phyloP scores from a whole-genome alignment of 1,284 basidiomycete species.

The Cutaneotrichosporon cutaneum region DNA sequence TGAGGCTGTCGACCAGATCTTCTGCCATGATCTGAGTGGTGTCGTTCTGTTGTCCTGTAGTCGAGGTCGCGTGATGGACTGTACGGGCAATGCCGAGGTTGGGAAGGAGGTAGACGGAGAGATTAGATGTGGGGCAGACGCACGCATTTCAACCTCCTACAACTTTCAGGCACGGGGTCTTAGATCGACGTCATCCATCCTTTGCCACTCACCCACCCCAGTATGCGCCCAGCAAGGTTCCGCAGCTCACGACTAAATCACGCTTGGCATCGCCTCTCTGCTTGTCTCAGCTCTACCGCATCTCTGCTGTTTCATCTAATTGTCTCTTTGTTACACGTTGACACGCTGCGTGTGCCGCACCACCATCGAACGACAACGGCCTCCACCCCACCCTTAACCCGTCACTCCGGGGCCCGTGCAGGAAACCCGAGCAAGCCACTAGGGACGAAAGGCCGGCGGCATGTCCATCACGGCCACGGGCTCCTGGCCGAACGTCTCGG shows the following conservation, averaged over 20 bases:
- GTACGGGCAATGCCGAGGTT: background rate
- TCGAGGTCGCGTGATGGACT: background rate
- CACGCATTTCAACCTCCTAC: background rate
- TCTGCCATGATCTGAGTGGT: background rate
- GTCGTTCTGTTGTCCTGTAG: background rate
- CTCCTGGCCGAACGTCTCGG: slow-evolving; percentile 28
- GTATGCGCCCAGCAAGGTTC: too few relatives aligned
- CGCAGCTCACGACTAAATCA: background rate
- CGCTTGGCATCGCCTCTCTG: background rate
- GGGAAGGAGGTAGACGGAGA: background rate
- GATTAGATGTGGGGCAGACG: background rate
- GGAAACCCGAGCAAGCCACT: background rate
- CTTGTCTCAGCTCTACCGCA: too few relatives aligned
- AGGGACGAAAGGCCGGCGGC: background rate
- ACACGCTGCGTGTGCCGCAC: too few relatives aligned
- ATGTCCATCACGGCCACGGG: slow-evolving; percentile 6
- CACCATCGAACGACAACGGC: background rate
- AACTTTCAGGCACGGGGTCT: background rate
- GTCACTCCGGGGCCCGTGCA: background rate
- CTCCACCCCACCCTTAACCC: background rate
- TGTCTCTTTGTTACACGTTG: too few relatives aligned
- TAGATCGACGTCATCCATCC: background rate
- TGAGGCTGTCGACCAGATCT: slow-evolving; percentile 10
- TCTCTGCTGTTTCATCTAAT: too few relatives aligned
- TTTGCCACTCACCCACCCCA: background rate